These are phyloP conservation scores for Rubus idaeus DNA, from an alignment of 306 rosid genomes.

Conservation along the genomic window DNA sequence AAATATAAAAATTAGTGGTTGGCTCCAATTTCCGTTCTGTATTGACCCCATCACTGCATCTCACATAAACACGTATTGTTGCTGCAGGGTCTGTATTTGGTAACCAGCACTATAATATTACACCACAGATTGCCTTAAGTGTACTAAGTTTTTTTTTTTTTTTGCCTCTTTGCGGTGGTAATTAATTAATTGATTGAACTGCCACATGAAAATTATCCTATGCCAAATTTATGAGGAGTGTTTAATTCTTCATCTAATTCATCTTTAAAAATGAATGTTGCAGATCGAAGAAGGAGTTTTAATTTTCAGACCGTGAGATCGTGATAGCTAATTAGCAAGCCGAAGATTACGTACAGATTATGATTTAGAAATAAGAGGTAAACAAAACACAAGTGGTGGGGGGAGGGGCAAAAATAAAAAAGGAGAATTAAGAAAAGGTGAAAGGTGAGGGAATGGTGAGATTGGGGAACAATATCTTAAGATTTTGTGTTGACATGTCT, in stretches of 20 bases:
- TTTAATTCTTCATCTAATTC: neutral
- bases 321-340: neutral
- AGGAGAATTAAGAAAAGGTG: conserved; percentile 1
- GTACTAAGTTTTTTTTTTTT: too few relatives aligned
- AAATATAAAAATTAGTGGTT: conserved; percentile 3
- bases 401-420: neutral
- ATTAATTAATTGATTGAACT: neutral
- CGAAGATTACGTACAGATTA: neutral
- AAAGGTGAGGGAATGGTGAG: conserved; percentile 42
- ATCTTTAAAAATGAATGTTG: neutral
- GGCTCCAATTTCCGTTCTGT: neutral
- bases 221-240: neutral
- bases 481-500: conserved; percentile 46
- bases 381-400: neutral
- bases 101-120: neutral
- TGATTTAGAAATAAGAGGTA: conserved; percentile 11
- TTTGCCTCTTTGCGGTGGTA: neutral
- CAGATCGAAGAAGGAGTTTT: neutral
- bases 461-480: conserved; percentile 39
- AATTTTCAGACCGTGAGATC: neutral
- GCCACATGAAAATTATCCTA: neutral
- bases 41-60: neutral
- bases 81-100: conserved; percentile 5
- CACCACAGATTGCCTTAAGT: neutral
- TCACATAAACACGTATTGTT: neutral